phyloP scores from a whole-genome alignment of 1,284 basidiomycete genomes.

The Malassezia cuniculi region DNA sequence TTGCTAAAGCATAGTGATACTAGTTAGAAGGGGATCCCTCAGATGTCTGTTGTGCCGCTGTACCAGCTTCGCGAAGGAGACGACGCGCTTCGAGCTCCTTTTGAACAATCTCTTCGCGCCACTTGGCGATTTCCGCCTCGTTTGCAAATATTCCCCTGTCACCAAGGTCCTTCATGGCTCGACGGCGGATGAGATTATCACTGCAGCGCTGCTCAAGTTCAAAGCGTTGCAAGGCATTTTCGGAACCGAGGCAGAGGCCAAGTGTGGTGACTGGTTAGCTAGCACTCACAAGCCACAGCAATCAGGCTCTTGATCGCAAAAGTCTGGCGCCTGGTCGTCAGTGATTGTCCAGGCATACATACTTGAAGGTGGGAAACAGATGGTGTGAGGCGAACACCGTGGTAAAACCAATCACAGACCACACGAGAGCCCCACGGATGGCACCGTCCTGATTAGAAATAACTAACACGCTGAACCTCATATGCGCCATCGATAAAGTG shows the following conservation, averaged over 20 bases:
- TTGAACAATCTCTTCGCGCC: slow-evolving; percentile 12
- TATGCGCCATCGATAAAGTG: too few relatives aligned
- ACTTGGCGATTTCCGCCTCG: slow-evolving; percentile 9
- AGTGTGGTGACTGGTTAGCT: slow-evolving; percentile 1
- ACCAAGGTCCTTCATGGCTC: slow-evolving; percentile 12
- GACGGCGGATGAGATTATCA: slow-evolving; percentile 9
- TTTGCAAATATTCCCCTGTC: slow-evolving; percentile 11
- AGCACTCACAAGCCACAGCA: slow-evolving; percentile 5
- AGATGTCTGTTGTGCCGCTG: too few relatives aligned
- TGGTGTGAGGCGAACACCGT: slow-evolving; percentile 8
- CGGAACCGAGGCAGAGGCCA: slow-evolving; percentile 8
- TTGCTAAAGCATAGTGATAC: too few relatives aligned
- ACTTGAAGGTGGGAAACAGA: slow-evolving; percentile 6
- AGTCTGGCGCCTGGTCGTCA: slow-evolving; percentile 7
- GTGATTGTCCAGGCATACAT: neutral
- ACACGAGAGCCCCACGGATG: slow-evolving; percentile 5
- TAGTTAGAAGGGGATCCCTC: too few relatives aligned
- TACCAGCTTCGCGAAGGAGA: too few relatives aligned
- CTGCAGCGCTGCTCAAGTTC: slow-evolving; percentile 5
- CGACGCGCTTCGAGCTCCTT: slow-evolving; percentile 3
- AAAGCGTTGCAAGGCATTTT: slow-evolving; percentile 8
- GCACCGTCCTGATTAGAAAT: neutral
- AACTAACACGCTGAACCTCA: too few relatives aligned
- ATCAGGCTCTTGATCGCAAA: slow-evolving; percentile 8
- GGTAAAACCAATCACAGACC: slow-evolving; percentile 5